Evolutionary conservation across 495 filamentous ascomycete genomes (phyloP).

Genomic region (Polyplosphaeria fusca): DNA sequence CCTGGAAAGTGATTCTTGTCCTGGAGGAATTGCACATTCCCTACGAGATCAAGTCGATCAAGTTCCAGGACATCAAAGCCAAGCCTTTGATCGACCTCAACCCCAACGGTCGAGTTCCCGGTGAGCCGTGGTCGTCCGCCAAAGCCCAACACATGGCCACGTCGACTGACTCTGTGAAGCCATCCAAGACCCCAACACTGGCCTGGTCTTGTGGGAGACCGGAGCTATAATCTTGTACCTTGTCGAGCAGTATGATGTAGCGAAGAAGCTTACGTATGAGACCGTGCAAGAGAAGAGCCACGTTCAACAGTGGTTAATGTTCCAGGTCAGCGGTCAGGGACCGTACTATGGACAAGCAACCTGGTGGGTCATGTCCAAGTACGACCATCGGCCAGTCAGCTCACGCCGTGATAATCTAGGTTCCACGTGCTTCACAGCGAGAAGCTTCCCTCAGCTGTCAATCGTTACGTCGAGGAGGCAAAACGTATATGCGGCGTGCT

Average conservation of each 20-base stretch:
- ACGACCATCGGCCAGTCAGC: slow-evolving; percentile 1
- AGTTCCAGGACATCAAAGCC: slow-evolving; percentile 22
- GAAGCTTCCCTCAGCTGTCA: slow-evolving; percentile 19
- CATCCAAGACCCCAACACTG: slow-evolving; percentile 33
- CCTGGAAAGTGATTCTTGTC: slow-evolving; percentile 24
- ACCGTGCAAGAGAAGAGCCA: slow-evolving; percentile 7
- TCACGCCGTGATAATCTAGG: slow-evolving; percentile 2
- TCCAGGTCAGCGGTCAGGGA: slow-evolving; percentile 27
- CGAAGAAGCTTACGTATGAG: slow-evolving; percentile 20
- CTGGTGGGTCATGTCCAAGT: background rate
- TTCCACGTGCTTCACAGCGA: slow-evolving; percentile 23
- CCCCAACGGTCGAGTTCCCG: slow-evolving; percentile 37
- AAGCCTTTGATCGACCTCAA: slow-evolving; percentile 26
- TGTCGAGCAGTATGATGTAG: slow-evolving; percentile 28
- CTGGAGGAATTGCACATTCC: slow-evolving; percentile 22
- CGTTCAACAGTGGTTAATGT: slow-evolving; percentile 30
- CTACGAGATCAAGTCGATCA: slow-evolving; percentile 18
- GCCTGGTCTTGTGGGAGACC: slow-evolving; percentile 31
- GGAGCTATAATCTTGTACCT: slow-evolving; percentile 35
- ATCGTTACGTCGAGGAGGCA: slow-evolving; percentile 20
- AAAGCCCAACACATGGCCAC: slow-evolving; percentile 2
- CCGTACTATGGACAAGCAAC: slow-evolving; percentile 30
- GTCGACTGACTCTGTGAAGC: slow-evolving; percentile 8
- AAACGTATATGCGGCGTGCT: slow-evolving; percentile 19
- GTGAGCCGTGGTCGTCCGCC: background rate